Evolutionary conservation across 768 basidiomycete genomes (phyloP).

Genomic region (Boletus vermiculosoides): DNA sequence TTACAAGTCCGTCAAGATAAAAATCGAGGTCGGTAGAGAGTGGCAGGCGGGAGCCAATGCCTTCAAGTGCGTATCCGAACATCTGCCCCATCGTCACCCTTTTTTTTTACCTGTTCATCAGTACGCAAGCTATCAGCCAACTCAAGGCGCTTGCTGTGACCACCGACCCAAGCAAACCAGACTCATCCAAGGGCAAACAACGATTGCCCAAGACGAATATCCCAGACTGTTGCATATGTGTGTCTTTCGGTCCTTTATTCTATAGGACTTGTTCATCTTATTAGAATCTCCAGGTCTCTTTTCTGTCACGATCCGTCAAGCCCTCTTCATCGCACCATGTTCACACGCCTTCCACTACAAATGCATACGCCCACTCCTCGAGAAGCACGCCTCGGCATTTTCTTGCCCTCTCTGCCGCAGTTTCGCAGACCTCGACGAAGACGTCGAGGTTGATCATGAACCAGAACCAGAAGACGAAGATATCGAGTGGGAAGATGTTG

Average conservation of each 20-base stretch:
- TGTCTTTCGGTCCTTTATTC: conserved; percentile 26
- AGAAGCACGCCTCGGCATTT: conserved; percentile 89
- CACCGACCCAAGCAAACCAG: conserved; percentile 22
- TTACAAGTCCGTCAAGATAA: conserved; percentile 95
- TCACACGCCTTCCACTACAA: conserved; percentile 97
- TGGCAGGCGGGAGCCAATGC: conserved; percentile 89
- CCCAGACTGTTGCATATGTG: conserved; percentile 93
- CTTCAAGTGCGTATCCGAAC: conserved; percentile 65
- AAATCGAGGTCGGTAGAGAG: conserved; percentile 84
- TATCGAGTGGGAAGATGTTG: conserved; percentile 24
- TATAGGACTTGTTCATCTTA: not conserved
- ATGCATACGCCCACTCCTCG: conserved; percentile 89
- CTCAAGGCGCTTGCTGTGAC: conserved; percentile 65
- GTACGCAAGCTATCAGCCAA: conserved; percentile 76
- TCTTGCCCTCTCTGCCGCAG: conserved; percentile 94
- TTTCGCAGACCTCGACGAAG: conserved; percentile 92
- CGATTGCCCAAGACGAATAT: conserved; percentile 43
- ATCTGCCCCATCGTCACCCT: not conserved
- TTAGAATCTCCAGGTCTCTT: conserved; percentile 53
- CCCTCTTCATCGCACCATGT: conserved; percentile 96
- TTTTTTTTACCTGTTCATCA: conserved; percentile 25
- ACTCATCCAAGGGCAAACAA: conserved; percentile 21
- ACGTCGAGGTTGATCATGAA: conserved; percentile 73
- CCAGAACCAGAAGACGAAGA: conserved; percentile 30
- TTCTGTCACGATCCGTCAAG: conserved; percentile 89